Base-by-base conservation (phyloP, 176 grass and related monocot genomes). In the Tillandsia fasciculata region DNA sequence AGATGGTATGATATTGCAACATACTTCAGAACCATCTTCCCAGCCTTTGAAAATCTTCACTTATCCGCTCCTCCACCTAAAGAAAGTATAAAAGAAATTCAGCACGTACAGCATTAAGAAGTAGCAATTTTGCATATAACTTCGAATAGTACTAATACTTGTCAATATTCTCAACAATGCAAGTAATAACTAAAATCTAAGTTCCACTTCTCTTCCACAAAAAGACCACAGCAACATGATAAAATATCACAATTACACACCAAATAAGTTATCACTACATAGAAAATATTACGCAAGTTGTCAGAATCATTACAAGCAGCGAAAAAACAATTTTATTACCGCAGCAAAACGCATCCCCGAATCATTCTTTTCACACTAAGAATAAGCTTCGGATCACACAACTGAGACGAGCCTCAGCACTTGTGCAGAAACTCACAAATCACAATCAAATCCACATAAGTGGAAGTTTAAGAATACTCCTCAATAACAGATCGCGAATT, bases 21-120 rank as follows among this genome's bases (percentile, higher is more conserved):
- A 80, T 93, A 93, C 90, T 93, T 93, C 64, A 93, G 64, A 85
- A 93, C 90, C 90, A 93, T 93, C 68, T 89, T 89, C 28, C 50
- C 68, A 26, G 58, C 68, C 71, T 79, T 65, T 9, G 9, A 78
- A 72, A 70, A 70, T 70, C 71, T 86, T 71, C 72, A 82, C 74
- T 42, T 64, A 54, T 17, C 2, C 11, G 58, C 73, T 77, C 61
- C 66, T 33, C 33, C 33, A 7, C 33, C 33, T 42, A 42, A 42
- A 66, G 28, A 70, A 63, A 6, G 10, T 47, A 29, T 23, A 9
- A 59, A 3, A 64, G 10, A 57, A 49, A 54, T 56, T 27, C 68
- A 72, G 50, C 12, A 24, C 47, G 3, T n/a, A 58, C 6, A 23
- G 49, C 6, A 42, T 48, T 23, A 71, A 49, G 12, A 14, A 26